Base-by-base conservation (phyloP, 2,329 filamentous ascomycete genomes). In the Fusarium veterinarium region DNA sequence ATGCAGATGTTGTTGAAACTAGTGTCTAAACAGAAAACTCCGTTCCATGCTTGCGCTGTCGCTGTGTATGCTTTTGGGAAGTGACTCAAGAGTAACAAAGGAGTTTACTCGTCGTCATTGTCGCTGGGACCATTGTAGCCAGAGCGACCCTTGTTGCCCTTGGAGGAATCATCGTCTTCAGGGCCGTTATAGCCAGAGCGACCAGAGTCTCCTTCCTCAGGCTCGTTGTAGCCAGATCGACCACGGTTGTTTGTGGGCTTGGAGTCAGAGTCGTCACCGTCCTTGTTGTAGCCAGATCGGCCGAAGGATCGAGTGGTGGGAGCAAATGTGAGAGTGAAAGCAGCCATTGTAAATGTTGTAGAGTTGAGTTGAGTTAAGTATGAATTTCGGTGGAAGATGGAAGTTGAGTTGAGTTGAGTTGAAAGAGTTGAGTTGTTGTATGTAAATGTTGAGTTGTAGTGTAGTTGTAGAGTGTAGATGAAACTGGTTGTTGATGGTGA, bases 161-260 rank as follows among this genome's bases (percentile, higher is more conserved):
- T 51, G 38, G 66, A 74, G 58, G 77, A 69, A 66, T 73, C 67
- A 42, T 75, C 72, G 20, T 75, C 72, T 79, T 75, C 79, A 52
- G 75, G 74, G 67, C 77, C 78, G 74, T 84, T 84, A 79, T 84
- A 84, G 61, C 83, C 82, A 56, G 79, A 81, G 73, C 83, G 83
- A 75, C 84, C 84, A 56, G 80, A 79, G 77, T 82, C 78, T 74
- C 73, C 79, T 64, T 68, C 74, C 66, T 78, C 77, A 71, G 81
- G 80, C 68, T 81, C 79, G 78, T 85, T 84, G 81, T 85, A 85
- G 71, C 83, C 83, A 60, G 81, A 83, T 78, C 80, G 84, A 75
- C 83, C 82, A n/a, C 71, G 64, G 57, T 77, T 79, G 81, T 82
- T 80, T 40, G 52, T 66, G 77, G 80, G 77, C 76, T 81, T 77